phyloP scores from a whole-genome alignment of 2,329 filamentous ascomycete species.

The Ceratocystis alfenasii region DNA sequence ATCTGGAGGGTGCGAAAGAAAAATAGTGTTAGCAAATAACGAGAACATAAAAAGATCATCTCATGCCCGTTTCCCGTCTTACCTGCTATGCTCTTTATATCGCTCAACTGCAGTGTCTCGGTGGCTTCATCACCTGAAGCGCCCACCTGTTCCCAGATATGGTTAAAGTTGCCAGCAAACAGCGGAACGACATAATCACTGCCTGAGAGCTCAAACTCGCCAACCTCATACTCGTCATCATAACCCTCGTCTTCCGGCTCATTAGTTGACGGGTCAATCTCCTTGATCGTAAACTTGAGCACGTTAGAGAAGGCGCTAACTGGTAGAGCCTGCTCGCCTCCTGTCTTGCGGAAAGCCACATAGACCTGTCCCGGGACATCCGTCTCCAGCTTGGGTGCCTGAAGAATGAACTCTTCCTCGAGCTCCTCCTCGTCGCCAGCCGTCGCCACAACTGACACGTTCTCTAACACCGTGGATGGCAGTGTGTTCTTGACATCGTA shows the following conservation, averaged over 20 bases:
- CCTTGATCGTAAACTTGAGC: constrained; percentile 94
- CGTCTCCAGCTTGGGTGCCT: constrained; percentile 66
- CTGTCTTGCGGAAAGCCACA: constrained; percentile 79
- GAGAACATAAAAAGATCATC: neutral
- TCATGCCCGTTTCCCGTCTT: constrained; percentile 29
- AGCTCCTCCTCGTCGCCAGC: constrained; percentile 70
- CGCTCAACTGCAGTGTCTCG: constrained; percentile 78
- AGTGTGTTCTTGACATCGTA: constrained; percentile 98
- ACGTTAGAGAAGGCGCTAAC: constrained; percentile 77
- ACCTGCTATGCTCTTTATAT: constrained; percentile 88
- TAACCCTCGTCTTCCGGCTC: constrained; percentile 88
- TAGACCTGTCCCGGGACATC: constrained; percentile 90
- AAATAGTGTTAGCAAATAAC: constrained; percentile 25
- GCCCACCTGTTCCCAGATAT: constrained; percentile 88
- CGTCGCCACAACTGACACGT: constrained; percentile 70
- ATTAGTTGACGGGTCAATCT: constrained; percentile 87
- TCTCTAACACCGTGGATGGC: constrained; percentile 77
- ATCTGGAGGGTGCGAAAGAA: constrained; percentile 41
- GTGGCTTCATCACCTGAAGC: constrained; percentile 80
- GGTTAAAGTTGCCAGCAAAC: constrained; percentile 89
- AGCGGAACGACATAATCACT: constrained; percentile 90
- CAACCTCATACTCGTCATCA: constrained; percentile 95
- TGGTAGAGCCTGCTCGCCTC: constrained; percentile 64
- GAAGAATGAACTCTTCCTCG: constrained; percentile 89
- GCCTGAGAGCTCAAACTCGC: constrained; percentile 79